Evolutionary conservation across 2,329 filamentous ascomycete species (phyloP).

Genomic region (Colletotrichum sublineola): DNA sequence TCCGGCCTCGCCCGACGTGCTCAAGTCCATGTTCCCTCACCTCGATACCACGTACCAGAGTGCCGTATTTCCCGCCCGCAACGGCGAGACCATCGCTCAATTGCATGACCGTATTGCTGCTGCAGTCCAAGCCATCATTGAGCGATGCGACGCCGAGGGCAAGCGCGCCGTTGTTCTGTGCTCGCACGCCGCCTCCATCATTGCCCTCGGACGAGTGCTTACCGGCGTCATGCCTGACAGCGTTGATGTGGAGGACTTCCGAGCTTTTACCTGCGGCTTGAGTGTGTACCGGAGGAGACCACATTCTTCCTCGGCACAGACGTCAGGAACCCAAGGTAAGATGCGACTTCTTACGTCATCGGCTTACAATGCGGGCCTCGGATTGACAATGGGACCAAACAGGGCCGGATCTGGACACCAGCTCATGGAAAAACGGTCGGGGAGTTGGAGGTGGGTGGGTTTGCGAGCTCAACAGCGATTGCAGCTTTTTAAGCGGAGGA

Average conservation of each 20-base stretch:
- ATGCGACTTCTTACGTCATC: slow-evolving; percentile 39
- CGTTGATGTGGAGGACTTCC: slow-evolving; percentile 82
- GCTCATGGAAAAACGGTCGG: slow-evolving; percentile 67
- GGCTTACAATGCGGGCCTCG: slow-evolving; percentile 7
- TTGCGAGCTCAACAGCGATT: slow-evolving; percentile 85
- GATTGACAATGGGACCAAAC: slow-evolving; percentile 39
- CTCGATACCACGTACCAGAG: slow-evolving; percentile 71
- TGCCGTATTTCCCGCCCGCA: slow-evolving; percentile 75
- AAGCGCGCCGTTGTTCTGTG: slow-evolving; percentile 81
- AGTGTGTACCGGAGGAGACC: slow-evolving; percentile 69
- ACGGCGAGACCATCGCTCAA: slow-evolving; percentile 83
- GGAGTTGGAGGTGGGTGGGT: slow-evolving; percentile 84
- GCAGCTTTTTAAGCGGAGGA: slow-evolving; percentile 82
- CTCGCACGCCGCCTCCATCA: slow-evolving; percentile 90
- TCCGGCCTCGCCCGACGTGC: slow-evolving; percentile 73
- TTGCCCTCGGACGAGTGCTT: slow-evolving; percentile 85
- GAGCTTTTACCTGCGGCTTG: slow-evolving; percentile 85
- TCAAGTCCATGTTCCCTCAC: slow-evolving; percentile 77
- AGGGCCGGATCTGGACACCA: slow-evolving; percentile 44
- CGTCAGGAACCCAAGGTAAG: slow-evolving; percentile 23
- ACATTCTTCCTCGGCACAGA: slow-evolving; percentile 26
- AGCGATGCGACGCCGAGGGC: slow-evolving; percentile 78
- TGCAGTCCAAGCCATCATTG: slow-evolving; percentile 77
- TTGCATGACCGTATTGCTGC: slow-evolving; percentile 85
- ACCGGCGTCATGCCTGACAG: slow-evolving; percentile 83